Percentiles rank a stretch among this genome's conserved stretches.
These are phyloP conservation scores for Fonsecaea erecta DNA, from an alignment of 2,329 filamentous ascomycete species.

Conservation along the genomic window DNA sequence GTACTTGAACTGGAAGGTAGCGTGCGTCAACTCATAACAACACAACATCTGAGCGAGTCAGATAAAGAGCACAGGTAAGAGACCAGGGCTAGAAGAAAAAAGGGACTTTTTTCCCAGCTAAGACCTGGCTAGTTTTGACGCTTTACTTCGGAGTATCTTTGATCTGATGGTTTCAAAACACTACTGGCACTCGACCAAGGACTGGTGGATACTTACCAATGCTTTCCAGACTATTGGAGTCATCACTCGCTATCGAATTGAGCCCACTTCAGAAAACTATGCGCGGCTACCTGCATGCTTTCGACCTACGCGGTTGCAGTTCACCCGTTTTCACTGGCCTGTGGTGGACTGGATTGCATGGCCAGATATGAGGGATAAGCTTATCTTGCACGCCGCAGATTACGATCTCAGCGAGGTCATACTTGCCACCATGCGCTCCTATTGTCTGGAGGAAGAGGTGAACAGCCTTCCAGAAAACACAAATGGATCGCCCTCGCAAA, in stretches of 20 bases:
- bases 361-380: not conserved
- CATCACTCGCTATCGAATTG: not conserved
- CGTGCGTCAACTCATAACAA: no score
- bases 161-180: not conserved
- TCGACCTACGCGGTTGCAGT: not conserved
- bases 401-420: not conserved
- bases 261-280: not conserved
- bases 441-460: not conserved
- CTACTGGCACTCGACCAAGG: not conserved
- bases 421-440: not conserved
- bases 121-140: not conserved
- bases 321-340: not conserved
- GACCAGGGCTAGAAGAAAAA: not conserved
- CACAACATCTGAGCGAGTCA: no score
- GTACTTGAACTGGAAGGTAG: not conserved
- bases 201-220: not conserved
- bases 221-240: not conserved
- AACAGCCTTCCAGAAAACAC: not conserved
- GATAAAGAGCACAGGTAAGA: no score
- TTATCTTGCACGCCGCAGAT: not conserved
- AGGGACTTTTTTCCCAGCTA: not conserved
- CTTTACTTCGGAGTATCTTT: not conserved
- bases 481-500: no score
- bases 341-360: not conserved
- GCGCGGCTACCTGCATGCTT: not conserved